Evolutionary conservation across 176 grass and related monocot genomes (phyloP), one percentile per base, ranked within the genome.

Genomic region (Oryza punctata): DNA sequence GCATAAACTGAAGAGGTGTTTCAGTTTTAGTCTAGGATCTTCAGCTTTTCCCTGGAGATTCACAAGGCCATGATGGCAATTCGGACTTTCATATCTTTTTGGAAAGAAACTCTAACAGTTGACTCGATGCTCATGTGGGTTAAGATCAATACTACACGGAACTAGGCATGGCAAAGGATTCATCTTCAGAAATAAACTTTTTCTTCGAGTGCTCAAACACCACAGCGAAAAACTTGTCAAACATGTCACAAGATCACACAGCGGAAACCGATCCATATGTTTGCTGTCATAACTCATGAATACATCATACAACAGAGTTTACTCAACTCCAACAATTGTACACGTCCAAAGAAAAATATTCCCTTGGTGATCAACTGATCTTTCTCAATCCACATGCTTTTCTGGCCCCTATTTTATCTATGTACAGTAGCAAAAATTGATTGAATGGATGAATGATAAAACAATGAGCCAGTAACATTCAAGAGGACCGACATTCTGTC

Each of bases 401-500:
- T 74, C 65, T 21, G 12, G 30, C 13, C 37, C 21, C 47, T 75
- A 24, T 63, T 78, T 63, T 73, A 73, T 75, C 23, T 80, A 52
- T 61, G 71, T 61, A 78, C 76, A 26, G 45, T 32, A 68, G 12
- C 54, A 54, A 25, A 74, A 61, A 21, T 47, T 45, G 57, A 78
- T 82, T 46, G 35, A 60, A 72, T 82, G 18, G 66, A 74, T 79
- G 73, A 84, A 70, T 81, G 37, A 63, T n/a, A 32, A 63, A 73
- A 6, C 50, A 63, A 61, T 68, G 76, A 9, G 3, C 77, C 63
- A 63, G 47, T 14, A 74, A 54, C 25, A 25, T 38, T 47, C 37
- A 29, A 9, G 25, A 69, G 50, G 70, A 69, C 68, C 28, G 69
- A 27, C 50, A 75, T 80, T 69, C 80, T 37, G 61, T 81, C 82